Base-by-base conservation (phyloP, 805 yeast species). In the Scheffersomyces lignosus region DNA sequence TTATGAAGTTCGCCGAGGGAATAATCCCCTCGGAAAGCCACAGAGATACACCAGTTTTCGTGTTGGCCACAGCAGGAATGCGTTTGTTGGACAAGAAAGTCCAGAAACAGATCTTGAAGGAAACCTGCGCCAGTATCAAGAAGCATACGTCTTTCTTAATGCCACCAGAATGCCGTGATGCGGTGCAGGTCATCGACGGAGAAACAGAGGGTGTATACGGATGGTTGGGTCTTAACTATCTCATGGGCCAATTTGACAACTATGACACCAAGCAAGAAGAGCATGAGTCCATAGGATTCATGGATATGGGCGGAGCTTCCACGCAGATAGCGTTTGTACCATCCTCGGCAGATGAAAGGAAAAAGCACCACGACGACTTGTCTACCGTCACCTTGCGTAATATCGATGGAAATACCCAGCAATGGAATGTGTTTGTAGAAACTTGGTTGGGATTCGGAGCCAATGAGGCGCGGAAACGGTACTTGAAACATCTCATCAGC, bases 271-370 rank as follows among this genome's bases (percentile, higher is more conserved):
- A 44, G 2, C 58, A 55, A 8, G 54, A 60, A 2, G 47, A 32
- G 3, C 84, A 76, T 49, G 61, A 62, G n/a, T 80, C 96, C 0
- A 82, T 76, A 46, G 99, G 99, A 4, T 91, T 93, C 51, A 84
- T 93, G 91, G 99, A 93, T 60, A 93, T 93, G 99, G 99, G 99
- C 12, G 99, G 99, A 10, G 99, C 99, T 0, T 88, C 96, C 2
- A 88, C 96, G 0, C 99, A 93, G 56, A 78, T 93, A 15, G 96
- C 98, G 6, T 93, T 90, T 71, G 89, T 86, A 6, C 97, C 97
- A 0, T 74, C 80, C 3, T 71, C 74, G 27, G 44, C 52, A 3
- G 67, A 73, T n/a, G 89, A 87, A 43, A 60, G 83, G 5, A 62
- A 57, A 17, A 74, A 73, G 44, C 95, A 88, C 57, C 56, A 64